Evolutionary conservation across 495 filamentous ascomycete genomes (phyloP).

Genomic region (Penicillium atrosanguineum): DNA sequence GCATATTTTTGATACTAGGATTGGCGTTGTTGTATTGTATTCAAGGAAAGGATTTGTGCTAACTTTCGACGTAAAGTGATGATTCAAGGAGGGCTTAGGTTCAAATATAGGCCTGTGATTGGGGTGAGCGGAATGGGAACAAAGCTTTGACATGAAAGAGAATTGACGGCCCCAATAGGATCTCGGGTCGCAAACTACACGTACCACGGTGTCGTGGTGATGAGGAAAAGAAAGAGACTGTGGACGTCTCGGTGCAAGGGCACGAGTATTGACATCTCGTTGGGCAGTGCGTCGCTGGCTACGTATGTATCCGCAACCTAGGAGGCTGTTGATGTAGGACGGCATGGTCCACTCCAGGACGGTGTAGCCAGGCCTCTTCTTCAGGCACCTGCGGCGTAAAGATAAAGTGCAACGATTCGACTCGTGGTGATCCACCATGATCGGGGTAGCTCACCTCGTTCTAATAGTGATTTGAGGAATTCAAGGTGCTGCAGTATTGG

Average conservation of each 20-base stretch:
- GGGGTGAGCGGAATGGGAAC: too few species aligned
- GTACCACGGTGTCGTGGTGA: neutral
- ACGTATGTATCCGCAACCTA: constrained; percentile 5
- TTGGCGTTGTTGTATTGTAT: too few species aligned
- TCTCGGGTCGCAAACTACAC: too few species aligned
- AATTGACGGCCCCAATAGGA: too few species aligned
- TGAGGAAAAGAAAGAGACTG: neutral
- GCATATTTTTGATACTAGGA: too few species aligned
- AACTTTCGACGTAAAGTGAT: too few species aligned
- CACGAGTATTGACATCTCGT: too few species aligned
- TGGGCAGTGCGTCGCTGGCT: neutral
- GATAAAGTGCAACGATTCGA: constrained; percentile 9
- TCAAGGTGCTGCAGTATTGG: constrained; percentile 8
- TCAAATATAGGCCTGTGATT: too few species aligned
- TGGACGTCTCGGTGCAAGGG: neutral
- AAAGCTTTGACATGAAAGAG: too few species aligned
- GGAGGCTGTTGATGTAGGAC: constrained; percentile 14
- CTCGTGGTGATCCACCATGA: constrained; percentile 14
- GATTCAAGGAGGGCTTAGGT: too few species aligned
- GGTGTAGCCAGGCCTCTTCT: neutral
- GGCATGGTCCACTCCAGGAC: constrained; percentile 10
- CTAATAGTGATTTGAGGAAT: neutral
- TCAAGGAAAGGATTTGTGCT: neutral
- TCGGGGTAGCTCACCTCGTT: constrained; percentile 3
- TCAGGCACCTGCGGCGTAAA: constrained; percentile 12